phyloP scores from a whole-genome alignment of 257 asterid species.

The Solanum virginianum region DNA sequence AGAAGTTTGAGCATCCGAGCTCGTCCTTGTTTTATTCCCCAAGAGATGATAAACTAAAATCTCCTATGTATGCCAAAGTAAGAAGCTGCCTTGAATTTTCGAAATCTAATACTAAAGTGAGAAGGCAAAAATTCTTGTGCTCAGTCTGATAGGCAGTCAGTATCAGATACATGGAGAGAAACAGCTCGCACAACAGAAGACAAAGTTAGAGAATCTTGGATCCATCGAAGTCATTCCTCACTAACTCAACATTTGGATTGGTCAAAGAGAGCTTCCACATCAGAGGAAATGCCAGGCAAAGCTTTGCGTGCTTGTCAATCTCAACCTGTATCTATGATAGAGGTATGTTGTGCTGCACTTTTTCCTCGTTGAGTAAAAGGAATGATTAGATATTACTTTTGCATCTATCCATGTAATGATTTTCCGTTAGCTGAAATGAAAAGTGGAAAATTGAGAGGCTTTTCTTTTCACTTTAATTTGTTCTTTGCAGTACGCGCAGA shows the following conservation, averaged over 20 bases:
- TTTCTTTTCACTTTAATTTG: background rate
- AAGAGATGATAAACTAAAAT: slow-evolving; percentile 22
- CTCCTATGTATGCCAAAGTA: slow-evolving; percentile 44
- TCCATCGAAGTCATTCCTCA: slow-evolving; percentile 69
- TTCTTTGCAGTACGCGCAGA: slow-evolving; percentile 51
- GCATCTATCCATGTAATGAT: background rate
- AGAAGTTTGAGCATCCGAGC: slow-evolving; percentile 66
- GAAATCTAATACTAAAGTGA: slow-evolving; percentile 19
- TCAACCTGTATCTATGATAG: slow-evolving; percentile 81
- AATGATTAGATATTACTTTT: background rate
- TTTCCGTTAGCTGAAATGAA: background rate
- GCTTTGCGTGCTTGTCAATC: slow-evolving; percentile 76
- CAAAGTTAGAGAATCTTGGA: slow-evolving; percentile 32
- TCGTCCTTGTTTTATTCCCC: slow-evolving; percentile 38
- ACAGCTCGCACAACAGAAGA: slow-evolving; percentile 31
- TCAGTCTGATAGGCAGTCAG: slow-evolving; percentile 16
- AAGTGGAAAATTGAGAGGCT: background rate
- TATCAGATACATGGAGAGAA: slow-evolving; percentile 21
- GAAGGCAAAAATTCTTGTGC: slow-evolving; percentile 16
- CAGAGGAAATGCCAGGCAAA: slow-evolving; percentile 45
- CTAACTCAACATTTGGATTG: slow-evolving; percentile 40
- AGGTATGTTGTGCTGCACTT: slow-evolving; percentile 34
- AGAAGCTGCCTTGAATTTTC: slow-evolving; percentile 62
- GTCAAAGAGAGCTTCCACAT: slow-evolving; percentile 39
- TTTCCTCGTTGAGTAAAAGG: background rate